Evolutionary conservation across 2,329 filamentous ascomycete species (phyloP).

Genomic region (Paracoccidioides brasiliensis): DNA sequence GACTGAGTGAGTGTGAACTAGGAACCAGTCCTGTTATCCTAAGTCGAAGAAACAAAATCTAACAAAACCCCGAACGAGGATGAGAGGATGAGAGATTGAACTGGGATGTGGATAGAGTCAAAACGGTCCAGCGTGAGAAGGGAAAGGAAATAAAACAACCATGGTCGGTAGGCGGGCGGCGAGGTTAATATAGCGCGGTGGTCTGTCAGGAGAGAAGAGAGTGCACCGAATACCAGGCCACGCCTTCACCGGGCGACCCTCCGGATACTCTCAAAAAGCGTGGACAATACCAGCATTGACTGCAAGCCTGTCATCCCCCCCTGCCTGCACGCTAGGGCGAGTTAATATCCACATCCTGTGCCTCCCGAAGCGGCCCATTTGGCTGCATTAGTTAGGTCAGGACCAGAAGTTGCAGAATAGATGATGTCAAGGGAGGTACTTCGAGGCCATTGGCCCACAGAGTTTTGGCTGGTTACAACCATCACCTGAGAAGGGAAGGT

Average conservation of each 20-base stretch:
- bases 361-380: neutral
- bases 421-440: neutral
- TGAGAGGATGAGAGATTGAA: slow-evolving; percentile 12
- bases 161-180: neutral
- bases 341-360: neutral
- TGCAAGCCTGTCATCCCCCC: too few relatives aligned
- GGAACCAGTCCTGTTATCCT: slow-evolving; percentile 22
- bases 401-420: neutral
- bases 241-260: neutral
- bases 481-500: neutral
- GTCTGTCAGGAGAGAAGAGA: too few relatives aligned
- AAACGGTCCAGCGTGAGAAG: slow-evolving; percentile 16
- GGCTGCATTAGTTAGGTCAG: neutral
- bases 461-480: neutral
- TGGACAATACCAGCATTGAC: too few relatives aligned
- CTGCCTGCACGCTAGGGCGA: neutral
- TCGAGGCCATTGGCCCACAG: neutral
- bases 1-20: slow-evolving; percentile 14
- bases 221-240: too few relatives aligned
- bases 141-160: slow-evolving; percentile 8
- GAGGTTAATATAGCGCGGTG: slow-evolving; percentile 3
- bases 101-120: neutral
- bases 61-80: slow-evolving; percentile 15
- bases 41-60: slow-evolving; percentile 16
- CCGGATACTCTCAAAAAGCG: too few relatives aligned